Evolutionary conservation across 306 rosid genomes (phyloP), one percentile per base, ranked within the genome.

Genomic region (Acacia confusa): DNA sequence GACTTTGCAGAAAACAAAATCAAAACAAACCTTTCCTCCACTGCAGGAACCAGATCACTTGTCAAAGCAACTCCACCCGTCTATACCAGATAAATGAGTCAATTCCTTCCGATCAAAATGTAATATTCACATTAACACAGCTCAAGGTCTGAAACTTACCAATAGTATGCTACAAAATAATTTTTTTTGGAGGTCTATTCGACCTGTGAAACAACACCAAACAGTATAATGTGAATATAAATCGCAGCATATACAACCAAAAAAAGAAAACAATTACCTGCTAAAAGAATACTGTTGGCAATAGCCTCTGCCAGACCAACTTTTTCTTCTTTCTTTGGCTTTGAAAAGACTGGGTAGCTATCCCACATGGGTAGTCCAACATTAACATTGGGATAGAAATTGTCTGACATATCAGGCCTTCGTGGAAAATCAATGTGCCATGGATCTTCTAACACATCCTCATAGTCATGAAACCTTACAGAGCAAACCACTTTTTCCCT

Each of bases 261-360:
- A 74, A 72, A 85, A 71, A 9, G 83, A 13, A 17, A 74, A 57
- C 44, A 66, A 63, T 61, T 77, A 93, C 98, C 99, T 11, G 99
- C 86, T 72, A 92, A 93, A 80, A 95, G 98, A 86, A 95, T 93
- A 89, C 97, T 90, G 83, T 90, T 85, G 0, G 96, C 89, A 82
- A 95, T 92, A 81, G 98, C 99, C 84, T 95, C 94, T 44, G 97
- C 98, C 79, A 95, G 94, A 82, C 99, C 99, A 28, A 89, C 86
- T 70, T 87, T 93, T 90, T 95, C 98, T 92, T 92, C 99, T 77
- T 90, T 93, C 87, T 89, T 93, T 68, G 95, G 98, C 86, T 90
- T 95, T 66, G 95, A 55, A 82, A 85, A 87, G 77, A 84, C 84
- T 12, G 97, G 98, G 90, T 93, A 95, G 88, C 76, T 86, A 38